Base-by-base conservation (phyloP, 2,329 filamentous ascomycete species). In the Beauveria scarabaeidicola region DNA sequence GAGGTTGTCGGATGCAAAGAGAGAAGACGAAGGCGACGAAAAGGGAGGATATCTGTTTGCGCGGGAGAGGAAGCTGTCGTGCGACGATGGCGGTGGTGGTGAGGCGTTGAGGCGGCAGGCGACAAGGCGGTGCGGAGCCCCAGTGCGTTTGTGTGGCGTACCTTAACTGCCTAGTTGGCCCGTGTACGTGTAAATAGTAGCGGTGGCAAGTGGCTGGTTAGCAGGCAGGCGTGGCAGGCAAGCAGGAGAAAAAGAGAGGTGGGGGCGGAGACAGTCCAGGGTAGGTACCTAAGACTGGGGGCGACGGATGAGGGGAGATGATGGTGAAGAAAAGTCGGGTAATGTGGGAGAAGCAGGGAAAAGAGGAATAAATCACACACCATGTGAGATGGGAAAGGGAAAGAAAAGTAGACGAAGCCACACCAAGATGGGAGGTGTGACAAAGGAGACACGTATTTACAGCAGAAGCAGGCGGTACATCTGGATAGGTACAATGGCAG, bases 251-350 rank as follows among this genome's bases (percentile, higher is more conserved):
- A 36, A 3, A 36, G 11, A 15, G 43, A 46, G 17, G 53, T 56
- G 55, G 55, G 44, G 44, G 55, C 41, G 55, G 46, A 51, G 55
- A 58, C 46, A 46, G 46, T 50, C 46, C 55, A 50, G 46, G 55
- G 32, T 36, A 36, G 32, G 32, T 32, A 55, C 6, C 40, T 4
- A 10, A 27, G 8, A 38, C n/a, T 41, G 41, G 19, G 23, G 38
- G 32, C 19, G 43, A n/a, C 9, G n/a, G 50, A 21, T 17, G 46
- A 27, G 29, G 51, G 56, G 46, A n/a, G 46, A 48, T 19, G 54
- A 48, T 50, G 25, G 25, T 19, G 43, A 32, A 21, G 27, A 11
- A 25, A 47, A 15, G 32, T 36, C 13, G 32, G 11, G 10, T 5
- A 36, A 36, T 15, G 32, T 36, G 32, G 41, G n/a, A 27, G 11